These are phyloP conservation scores for Ceratobasidium sp. DNA, from an alignment of 1,284 basidiomycete genomes.

Conservation along the genomic window DNA sequence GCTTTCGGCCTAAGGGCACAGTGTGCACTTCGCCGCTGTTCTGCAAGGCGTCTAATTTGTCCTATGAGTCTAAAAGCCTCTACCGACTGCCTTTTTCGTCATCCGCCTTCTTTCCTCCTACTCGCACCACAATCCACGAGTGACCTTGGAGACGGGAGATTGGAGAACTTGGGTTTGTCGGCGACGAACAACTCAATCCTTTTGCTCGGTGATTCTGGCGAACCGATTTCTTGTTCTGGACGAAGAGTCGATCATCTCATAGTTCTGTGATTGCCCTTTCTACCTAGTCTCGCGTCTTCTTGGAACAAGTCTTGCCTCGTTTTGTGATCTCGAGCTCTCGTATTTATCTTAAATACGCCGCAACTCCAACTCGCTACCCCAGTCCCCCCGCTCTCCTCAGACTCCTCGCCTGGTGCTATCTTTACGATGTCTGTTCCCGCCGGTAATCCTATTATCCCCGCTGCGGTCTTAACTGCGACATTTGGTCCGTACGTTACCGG, in stretches of 20 bases:
- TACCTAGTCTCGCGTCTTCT: background rate
- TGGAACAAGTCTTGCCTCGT: slow-evolving; percentile 12
- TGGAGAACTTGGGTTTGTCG: background rate
- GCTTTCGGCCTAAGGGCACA: no score
- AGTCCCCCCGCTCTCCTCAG: background rate
- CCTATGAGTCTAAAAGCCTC: slow-evolving; percentile 12
- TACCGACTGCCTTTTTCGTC: background rate
- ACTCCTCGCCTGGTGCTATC: background rate
- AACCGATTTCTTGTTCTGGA: slow-evolving; percentile 16
- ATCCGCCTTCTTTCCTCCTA: background rate
- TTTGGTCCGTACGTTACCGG: slow-evolving; percentile 45
- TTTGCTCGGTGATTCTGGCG: slow-evolving; percentile 12
- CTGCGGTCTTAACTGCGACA: slow-evolving; percentile 17
- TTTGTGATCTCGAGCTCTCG: background rate
- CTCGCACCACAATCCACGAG: slow-evolving; percentile 10
- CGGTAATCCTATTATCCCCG: slow-evolving; percentile 10
- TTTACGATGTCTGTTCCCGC: slow-evolving; percentile 5
- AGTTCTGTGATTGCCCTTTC: slow-evolving; percentile 17
- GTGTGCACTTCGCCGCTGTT: no score
- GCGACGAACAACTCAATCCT: slow-evolving; percentile 10
- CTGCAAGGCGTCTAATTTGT: no score
- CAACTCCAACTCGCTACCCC: background rate
- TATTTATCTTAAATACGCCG: slow-evolving; percentile 16
- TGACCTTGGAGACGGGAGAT: background rate
- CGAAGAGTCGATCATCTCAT: slow-evolving; percentile 9